Base-by-base conservation (phyloP, 2,329 filamentous ascomycete genomes). In the Rasamsonia emersonii region DNA sequence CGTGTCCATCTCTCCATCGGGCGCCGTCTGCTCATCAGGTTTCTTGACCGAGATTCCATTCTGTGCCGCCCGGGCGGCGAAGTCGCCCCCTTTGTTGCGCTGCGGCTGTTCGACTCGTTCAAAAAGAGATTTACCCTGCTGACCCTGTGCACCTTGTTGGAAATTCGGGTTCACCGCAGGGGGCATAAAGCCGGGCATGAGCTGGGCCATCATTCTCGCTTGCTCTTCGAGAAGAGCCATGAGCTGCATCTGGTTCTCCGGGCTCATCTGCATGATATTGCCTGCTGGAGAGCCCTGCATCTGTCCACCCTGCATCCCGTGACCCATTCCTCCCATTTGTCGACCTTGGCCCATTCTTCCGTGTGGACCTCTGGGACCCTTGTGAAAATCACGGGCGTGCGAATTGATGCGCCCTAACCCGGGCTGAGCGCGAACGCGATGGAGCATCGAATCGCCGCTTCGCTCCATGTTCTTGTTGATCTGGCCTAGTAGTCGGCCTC, bases 191-290 rank as follows among this genome's bases (percentile, higher is more conserved):
- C 72, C 72, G 5, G 66, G 68, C 54, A 73, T 73, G 52, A 80
- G 67, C 44, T 88, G 80, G 33, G 77, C 75, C 75, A 94, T 86
- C 75, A 93, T 83, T 38, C 81, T 76, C 30, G 83, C 84, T 51
- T 93, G 85, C 53, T 93, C 83, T 59, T 93, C 84, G 42, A 91
- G 73, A 64, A 93, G 73, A 24, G 77, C 71, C 65, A 83, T 79
- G 33, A 86, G 68, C 36, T 82, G 75, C 67, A 84, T 77, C 51
- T 89, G 70, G 61, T 85, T 71, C 62, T 82, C 65, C 56, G 75
- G 63, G 60, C 62, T 76, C 67, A 81, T 73, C 46, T 64, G 57
- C 51, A 70, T 67, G 45, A 70, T 62, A 18, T 54, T 58, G 63
- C 70, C 38, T 57, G 64, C 41, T 35, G 47, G 51, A 23, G 45